These are phyloP conservation scores for Stachybotrys chartarum DNA, from an alignment of 2,329 filamentous ascomycete species.

Conservation along the genomic window DNA sequence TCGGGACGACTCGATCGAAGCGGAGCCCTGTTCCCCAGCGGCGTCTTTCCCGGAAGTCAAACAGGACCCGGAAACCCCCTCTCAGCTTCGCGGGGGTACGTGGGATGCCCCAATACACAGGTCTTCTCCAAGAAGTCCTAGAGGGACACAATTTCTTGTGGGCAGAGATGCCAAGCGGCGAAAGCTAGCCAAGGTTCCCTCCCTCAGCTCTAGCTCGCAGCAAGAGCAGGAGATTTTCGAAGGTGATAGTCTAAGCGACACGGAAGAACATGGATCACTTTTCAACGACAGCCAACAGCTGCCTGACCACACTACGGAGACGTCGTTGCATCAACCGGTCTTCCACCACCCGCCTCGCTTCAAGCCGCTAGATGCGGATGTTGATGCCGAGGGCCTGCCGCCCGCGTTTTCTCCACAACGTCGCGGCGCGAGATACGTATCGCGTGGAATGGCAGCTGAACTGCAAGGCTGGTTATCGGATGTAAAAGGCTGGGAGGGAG, in stretches of 20 bases:
- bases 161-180: constrained; percentile 18
- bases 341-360: constrained; percentile 33
- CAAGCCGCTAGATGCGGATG: constrained; percentile 20
- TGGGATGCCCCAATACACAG: not conserved
- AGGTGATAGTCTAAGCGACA: not conserved
- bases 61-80: not conserved
- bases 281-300: not conserved
- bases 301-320: constrained; percentile 7
- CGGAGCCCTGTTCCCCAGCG: constrained; percentile 10
- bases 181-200: constrained; percentile 11
- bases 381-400: constrained; percentile 13
- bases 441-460: constrained; percentile 29
- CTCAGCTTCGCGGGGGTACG: not conserved
- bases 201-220: not conserved
- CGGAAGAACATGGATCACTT: not conserved
- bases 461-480: constrained; percentile 35
- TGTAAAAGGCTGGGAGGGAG: constrained; percentile 25
- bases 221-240: not conserved
- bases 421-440: constrained; percentile 25
- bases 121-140: not conserved
- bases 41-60: not conserved
- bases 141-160: not conserved
- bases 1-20: constrained; percentile 19
- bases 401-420: constrained; percentile 28
- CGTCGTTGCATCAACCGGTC: constrained; percentile 23